A percentile compares a stretch with the other conserved stretches of the same genome.
phyloP scores from a whole-genome alignment of 441 rosid species.

The Pelargonium australe region DNA sequence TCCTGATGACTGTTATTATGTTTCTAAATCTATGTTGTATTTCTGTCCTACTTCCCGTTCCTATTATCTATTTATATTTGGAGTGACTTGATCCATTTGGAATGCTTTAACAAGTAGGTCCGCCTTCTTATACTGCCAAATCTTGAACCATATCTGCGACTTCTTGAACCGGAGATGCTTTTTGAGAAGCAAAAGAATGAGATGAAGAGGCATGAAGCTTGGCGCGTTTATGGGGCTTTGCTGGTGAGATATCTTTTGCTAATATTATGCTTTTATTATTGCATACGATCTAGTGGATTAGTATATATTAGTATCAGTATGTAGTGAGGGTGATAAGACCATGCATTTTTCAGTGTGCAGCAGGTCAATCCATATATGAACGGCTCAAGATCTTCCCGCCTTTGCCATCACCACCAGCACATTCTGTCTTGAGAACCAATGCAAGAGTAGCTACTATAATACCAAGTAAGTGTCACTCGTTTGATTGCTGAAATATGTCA shows the following conservation, averaged over 20 bases:
- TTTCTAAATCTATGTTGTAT: not conserved
- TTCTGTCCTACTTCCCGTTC: slow-evolving; percentile 1
- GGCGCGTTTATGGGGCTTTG: slow-evolving; percentile 86
- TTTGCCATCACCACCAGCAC: slow-evolving; percentile 44
- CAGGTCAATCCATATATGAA: slow-evolving; percentile 60
- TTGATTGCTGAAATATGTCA: not conserved
- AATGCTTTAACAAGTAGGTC: slow-evolving; percentile 40
- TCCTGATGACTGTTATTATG: not conserved
- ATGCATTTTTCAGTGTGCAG: slow-evolving; percentile 50
- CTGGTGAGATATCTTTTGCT: slow-evolving; percentile 43
- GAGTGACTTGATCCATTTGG: slow-evolving; percentile 15
- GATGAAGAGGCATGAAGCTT: slow-evolving; percentile 82
- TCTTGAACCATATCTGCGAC: slow-evolving; percentile 64
- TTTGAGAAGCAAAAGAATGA: slow-evolving; percentile 79
- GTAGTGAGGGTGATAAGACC: slow-evolving; percentile 14
- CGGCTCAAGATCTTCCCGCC: slow-evolving; percentile 65
- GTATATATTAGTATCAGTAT: slow-evolving; percentile 9
- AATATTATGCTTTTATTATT: slow-evolving; percentile 13
- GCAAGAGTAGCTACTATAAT: slow-evolving; percentile 35
- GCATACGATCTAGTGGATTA: slow-evolving; percentile 3
- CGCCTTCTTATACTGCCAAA: slow-evolving; percentile 72
- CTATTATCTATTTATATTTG: slow-evolving; percentile 1
- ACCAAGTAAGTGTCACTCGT: slow-evolving; percentile 42
- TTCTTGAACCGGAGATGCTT: slow-evolving; percentile 87
- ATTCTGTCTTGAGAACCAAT: slow-evolving; percentile 36